Conservation (phyloP, 2,329 filamentous ascomycete species). For the Calonectria naviculata region DNA sequence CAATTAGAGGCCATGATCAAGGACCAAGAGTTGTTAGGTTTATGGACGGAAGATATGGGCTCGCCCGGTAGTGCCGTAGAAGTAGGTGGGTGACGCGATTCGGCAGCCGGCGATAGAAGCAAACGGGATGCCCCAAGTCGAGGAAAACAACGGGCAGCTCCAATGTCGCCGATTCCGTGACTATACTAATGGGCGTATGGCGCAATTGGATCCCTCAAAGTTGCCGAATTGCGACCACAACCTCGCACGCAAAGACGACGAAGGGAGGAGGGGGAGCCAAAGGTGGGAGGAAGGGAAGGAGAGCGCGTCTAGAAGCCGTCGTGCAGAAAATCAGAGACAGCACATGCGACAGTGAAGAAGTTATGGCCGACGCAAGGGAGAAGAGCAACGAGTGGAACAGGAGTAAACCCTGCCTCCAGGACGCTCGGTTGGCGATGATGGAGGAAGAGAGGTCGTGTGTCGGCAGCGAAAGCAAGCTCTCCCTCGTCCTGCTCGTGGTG, state of each 20-base stretch:
- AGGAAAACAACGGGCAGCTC: not conserved
- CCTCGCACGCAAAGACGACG: not conserved
- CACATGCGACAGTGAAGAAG: not conserved
- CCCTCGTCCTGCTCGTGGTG: conserved; percentile 2
- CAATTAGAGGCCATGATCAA: conserved; percentile 38
- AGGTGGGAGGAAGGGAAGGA: not conserved
- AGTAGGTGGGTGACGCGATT: not conserved
- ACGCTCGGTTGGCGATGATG: not conserved
- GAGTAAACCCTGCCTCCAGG: not conserved
- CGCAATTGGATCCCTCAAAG: not conserved
- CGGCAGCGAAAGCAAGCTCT: not conserved
- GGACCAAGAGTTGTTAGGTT: not conserved
- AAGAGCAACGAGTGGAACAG: not conserved
- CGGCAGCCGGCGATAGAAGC: not conserved
- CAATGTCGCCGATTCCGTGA: not conserved
- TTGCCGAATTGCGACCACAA: not conserved
- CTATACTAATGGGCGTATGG: not conserved
- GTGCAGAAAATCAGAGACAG: conserved; percentile 1
- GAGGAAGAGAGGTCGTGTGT: not conserved
- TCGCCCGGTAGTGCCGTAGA: not conserved
- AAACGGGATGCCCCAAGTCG: not conserved
- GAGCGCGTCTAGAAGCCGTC: not conserved
- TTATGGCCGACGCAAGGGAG: not conserved
- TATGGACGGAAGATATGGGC: conserved; percentile 19
- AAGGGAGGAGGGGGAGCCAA: not conserved